Evolutionary conservation across 371 early-diverging fungal genomes (phyloP).

Genomic region (Rhizopus sp.): DNA sequence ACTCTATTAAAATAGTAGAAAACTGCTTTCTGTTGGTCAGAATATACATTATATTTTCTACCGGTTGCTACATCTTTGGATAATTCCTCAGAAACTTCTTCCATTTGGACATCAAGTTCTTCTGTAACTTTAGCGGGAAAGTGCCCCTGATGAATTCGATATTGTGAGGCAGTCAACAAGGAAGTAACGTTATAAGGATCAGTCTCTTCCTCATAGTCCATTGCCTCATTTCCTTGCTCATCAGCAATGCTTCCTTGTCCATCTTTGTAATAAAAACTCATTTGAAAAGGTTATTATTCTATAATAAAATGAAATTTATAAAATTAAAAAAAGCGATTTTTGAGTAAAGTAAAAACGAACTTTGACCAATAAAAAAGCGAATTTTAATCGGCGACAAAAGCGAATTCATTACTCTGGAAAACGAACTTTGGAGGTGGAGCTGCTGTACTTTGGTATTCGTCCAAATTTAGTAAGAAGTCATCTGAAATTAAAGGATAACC

Average conservation of each 20-base stretch:
- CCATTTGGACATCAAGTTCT: slow-evolving; percentile 11
- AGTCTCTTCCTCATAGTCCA: slow-evolving; percentile 13
- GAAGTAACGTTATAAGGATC: slow-evolving; percentile 10
- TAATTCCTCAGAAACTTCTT: slow-evolving; percentile 8
- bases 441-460: no score
- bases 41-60: slow-evolving; percentile 13
- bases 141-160: slow-evolving; percentile 5
- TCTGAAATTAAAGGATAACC: no score
- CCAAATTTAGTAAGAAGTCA: no score
- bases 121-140: slow-evolving; percentile 8
- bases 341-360: slow-evolving; percentile 6
- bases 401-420: no score
- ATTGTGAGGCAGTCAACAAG: slow-evolving; percentile 5
- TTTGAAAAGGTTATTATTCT: slow-evolving; percentile 4
- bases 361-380: no score
- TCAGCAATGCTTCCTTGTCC: slow-evolving; percentile 15
- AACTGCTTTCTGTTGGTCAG: slow-evolving; percentile 10
- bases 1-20: slow-evolving; percentile 12
- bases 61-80: slow-evolving; percentile 1
- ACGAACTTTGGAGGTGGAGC: no score
- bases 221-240: slow-evolving; percentile 14
- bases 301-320: slow-evolving; percentile 4
- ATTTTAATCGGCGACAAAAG: no score
- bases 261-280: no score
- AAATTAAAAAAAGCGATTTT: slow-evolving; percentile 8